These are phyloP conservation scores for Mycena rebaudengoi DNA, from an alignment of 768 basidiomycete genomes.

Conservation along the genomic window DNA sequence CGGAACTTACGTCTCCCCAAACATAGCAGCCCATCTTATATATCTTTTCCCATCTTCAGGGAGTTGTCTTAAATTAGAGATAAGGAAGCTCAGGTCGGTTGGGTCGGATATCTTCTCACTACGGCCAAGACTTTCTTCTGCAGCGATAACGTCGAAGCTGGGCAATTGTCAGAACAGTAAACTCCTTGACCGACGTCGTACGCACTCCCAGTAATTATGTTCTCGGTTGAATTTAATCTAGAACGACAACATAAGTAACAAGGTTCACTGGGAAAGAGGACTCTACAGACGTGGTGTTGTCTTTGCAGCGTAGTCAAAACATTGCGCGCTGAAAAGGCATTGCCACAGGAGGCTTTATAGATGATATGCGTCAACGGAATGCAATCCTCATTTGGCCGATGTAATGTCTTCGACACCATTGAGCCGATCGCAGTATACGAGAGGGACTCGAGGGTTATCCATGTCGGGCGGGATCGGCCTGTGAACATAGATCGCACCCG, in stretches of 20 bases:
- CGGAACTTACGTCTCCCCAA: slow-evolving; percentile 69
- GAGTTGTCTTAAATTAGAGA: slow-evolving; percentile 65
- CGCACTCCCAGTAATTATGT: slow-evolving; percentile 71
- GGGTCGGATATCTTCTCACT: slow-evolving; percentile 66
- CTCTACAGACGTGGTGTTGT: slow-evolving; percentile 61
- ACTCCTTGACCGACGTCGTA: slow-evolving; percentile 7
- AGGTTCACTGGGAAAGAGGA: not conserved
- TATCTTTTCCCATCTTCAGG: slow-evolving; percentile 73
- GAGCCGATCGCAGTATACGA: slow-evolving; percentile 62
- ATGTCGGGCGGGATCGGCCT: slow-evolving; percentile 64
- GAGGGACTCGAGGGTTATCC: slow-evolving; percentile 73
- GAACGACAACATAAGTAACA: not conserved
- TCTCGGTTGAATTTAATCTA: slow-evolving; percentile 76
- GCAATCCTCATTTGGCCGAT: slow-evolving; percentile 64
- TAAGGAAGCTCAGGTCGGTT: slow-evolving; percentile 68
- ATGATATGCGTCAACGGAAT: slow-evolving; percentile 62
- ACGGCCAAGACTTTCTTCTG: slow-evolving; percentile 63
- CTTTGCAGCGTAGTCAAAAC: slow-evolving; percentile 70
- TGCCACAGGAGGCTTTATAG: slow-evolving; percentile 67
- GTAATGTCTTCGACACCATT: slow-evolving; percentile 71
- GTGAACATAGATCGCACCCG: slow-evolving; percentile 66
- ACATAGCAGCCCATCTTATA: slow-evolving; percentile 76
- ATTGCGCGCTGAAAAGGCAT: slow-evolving; percentile 74
- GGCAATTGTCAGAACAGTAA: not conserved
- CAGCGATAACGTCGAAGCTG: slow-evolving; percentile 53